A percentile compares a stretch with the other conserved stretches of the same genome.
Conservation (phyloP, 305 asterid genomes). For the Salvia sclarea region DNA sequence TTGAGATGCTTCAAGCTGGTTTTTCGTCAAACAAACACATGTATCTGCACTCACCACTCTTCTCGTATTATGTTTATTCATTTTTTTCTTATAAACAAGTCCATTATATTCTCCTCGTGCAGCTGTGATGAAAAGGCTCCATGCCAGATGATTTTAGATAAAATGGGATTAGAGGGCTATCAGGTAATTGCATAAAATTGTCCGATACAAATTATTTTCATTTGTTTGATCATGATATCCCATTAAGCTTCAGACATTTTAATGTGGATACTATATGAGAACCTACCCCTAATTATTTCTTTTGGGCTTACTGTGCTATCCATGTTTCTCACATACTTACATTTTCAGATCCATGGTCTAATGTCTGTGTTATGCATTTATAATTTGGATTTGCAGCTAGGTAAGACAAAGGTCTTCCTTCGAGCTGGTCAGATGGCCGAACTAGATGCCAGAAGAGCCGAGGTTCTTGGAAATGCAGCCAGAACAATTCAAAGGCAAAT, state of each 20-base stretch:
- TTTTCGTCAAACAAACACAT: constrained; percentile 19
- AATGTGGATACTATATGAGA: constrained; percentile 20
- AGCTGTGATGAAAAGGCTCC: constrained; percentile 91
- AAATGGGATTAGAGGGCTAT: constrained; percentile 85
- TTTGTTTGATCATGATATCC: constrained; percentile 17
- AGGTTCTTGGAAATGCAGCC: constrained; percentile 99
- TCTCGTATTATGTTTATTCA: constrained; percentile 11
- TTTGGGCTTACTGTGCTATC: constrained; percentile 14
- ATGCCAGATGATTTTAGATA: constrained; percentile 82
- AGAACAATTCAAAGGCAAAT: constrained; percentile 93
- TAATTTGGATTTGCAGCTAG: constrained; percentile 65
- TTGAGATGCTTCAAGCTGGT: constrained; percentile 29
- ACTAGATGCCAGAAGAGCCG: constrained; percentile 95
- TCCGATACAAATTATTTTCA: constrained; percentile 6
- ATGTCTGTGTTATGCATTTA: constrained; percentile 18
- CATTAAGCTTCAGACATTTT: constrained; percentile 21
- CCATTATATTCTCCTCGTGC: constrained; percentile 34
- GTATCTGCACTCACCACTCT: constrained; percentile 23
- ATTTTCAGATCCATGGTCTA: constrained; percentile 4
- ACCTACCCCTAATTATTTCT: constrained; percentile 11
- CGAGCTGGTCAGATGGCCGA: constrained; percentile 99
- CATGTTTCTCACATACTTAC: background rate
- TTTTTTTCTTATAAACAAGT: constrained; percentile 28
- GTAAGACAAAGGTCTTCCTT: constrained; percentile 95
- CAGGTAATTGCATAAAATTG: constrained; percentile 60